Percentiles rank a stretch among this genome's conserved stretches.
Conservation (phyloP, 2,329 filamentous ascomycete genomes). For the Mycosphaerella sp. region DNA sequence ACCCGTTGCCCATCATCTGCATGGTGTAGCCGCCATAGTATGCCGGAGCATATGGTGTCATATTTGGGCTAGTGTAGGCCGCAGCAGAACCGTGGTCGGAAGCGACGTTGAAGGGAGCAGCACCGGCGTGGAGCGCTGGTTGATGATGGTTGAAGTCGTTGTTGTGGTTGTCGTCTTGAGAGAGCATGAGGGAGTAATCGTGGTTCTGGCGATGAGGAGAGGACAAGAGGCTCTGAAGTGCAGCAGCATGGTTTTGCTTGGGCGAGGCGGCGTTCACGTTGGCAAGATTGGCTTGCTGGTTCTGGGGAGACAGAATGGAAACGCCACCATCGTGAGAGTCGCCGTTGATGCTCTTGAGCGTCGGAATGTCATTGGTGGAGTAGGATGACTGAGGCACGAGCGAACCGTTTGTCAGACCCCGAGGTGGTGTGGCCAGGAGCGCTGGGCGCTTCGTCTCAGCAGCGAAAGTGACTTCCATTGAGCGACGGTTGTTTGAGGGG, state of each 20-base stretch:
- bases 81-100: conserved; percentile 34
- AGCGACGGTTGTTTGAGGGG: conserved; percentile 41
- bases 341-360: conserved; percentile 61
- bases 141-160: conserved; percentile 55
- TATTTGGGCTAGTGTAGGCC: conserved; percentile 25
- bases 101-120: conserved; percentile 66
- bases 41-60: conserved; percentile 33
- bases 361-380: conserved; percentile 83
- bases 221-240: conserved; percentile 64
- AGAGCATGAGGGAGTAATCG: conserved; percentile 53
- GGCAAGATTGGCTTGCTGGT: conserved; percentile 21
- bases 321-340: conserved; percentile 45
- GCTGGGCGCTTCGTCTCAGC: conserved; percentile 42
- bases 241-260: conserved; percentile 52
- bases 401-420: conserved; percentile 50
- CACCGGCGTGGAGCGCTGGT: conserved; percentile 72
- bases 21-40: conserved; percentile 48
- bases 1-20: conserved; percentile 59
- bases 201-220: conserved; percentile 61
- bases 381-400: conserved; percentile 80
- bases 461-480: conserved; percentile 43
- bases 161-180: conserved; percentile 42
- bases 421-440: conserved; percentile 54
- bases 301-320: conserved; percentile 25
- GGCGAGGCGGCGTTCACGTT: conserved; percentile 36